Conservation (phyloP, 2,329 filamentous ascomycete genomes). For the Ceratocystis papillata region DNA sequence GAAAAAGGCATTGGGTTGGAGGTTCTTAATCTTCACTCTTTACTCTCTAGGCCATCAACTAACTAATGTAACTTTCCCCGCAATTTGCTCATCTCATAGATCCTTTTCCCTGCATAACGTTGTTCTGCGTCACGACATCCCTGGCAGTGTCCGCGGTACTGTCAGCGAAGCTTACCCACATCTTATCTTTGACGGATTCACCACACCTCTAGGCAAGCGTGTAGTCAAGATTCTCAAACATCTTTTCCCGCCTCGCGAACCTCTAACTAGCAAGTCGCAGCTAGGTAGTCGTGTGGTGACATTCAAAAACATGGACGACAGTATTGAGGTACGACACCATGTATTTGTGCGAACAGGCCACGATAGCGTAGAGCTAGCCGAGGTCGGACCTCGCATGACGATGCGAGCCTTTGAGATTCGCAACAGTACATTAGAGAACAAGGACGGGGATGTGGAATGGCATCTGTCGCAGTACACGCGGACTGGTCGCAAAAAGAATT, state of each 20-base stretch:
- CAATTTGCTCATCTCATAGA: conserved; percentile 36
- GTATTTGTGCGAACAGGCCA: conserved; percentile 92
- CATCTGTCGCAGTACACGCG: conserved; percentile 90
- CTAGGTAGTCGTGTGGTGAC: conserved; percentile 82
- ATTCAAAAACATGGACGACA: conserved; percentile 88
- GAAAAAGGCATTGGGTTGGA: too few relatives aligned
- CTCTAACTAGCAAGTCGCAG: conserved; percentile 58
- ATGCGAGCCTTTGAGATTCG: conserved; percentile 92
- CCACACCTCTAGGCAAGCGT: conserved; percentile 64
- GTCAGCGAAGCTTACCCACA: conserved; percentile 90
- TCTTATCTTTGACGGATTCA: conserved; percentile 90
- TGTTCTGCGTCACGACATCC: conserved; percentile 83
- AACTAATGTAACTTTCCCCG: not conserved
- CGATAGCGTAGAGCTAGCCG: conserved; percentile 75
- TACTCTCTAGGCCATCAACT: not conserved
- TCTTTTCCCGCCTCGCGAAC: conserved; percentile 80
- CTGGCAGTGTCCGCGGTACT: conserved; percentile 73
- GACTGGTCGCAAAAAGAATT: conserved; percentile 91
- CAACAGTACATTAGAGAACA: conserved; percentile 82
- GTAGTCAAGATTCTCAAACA: conserved; percentile 89
- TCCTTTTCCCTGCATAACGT: conserved; percentile 90
- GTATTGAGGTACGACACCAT: conserved; percentile 70
- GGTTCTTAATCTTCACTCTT: too few relatives aligned
- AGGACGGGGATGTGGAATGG: conserved; percentile 94
- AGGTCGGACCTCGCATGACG: conserved; percentile 93